Conservation (phyloP, 2,329 filamentous ascomycete genomes). For the Myriosclerotinia curreyana region DNA sequence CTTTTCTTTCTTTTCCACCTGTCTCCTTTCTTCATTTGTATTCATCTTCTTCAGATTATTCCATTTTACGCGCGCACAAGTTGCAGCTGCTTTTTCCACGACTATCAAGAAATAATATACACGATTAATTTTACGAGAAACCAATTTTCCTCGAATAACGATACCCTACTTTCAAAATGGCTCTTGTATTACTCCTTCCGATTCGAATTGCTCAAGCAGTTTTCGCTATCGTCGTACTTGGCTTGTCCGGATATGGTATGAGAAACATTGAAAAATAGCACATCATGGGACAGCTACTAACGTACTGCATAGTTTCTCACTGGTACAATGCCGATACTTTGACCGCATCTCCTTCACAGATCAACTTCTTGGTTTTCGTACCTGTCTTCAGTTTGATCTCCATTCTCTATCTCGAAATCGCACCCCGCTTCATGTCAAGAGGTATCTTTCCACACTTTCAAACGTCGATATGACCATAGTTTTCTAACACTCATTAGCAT, state of each 20-base stretch:
- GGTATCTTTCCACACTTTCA: conserved; percentile 24
- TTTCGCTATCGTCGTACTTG: conserved; percentile 47
- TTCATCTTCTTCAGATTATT: conserved; percentile 22
- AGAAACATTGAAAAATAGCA: background rate
- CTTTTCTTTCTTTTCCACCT: conserved; percentile 15
- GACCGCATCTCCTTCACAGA: conserved; percentile 51
- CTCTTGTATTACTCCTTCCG: conserved; percentile 43
- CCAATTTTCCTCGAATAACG: background rate
- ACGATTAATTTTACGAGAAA: conserved; percentile 17
- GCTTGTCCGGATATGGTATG: conserved; percentile 50
- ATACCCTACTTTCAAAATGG: conserved; percentile 39
- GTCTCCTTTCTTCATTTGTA: conserved; percentile 15
- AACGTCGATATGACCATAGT: background rate
- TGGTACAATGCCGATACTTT: conserved; percentile 58
- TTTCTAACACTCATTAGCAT: conserved; percentile 37
- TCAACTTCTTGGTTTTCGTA: conserved; percentile 57
- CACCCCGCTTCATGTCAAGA: conserved; percentile 43
- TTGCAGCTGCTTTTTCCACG: conserved; percentile 25
- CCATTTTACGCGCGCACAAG: conserved; percentile 30
- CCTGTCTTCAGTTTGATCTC: conserved; percentile 55
- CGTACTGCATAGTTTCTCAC: conserved; percentile 49
- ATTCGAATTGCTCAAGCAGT: conserved; percentile 48
- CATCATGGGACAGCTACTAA: conserved; percentile 27
- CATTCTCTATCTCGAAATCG: conserved; percentile 51
- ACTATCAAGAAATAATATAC: conserved; percentile 17